Conservation (phyloP, 345 rosid genomes). For the Moringa oleifera region DNA sequence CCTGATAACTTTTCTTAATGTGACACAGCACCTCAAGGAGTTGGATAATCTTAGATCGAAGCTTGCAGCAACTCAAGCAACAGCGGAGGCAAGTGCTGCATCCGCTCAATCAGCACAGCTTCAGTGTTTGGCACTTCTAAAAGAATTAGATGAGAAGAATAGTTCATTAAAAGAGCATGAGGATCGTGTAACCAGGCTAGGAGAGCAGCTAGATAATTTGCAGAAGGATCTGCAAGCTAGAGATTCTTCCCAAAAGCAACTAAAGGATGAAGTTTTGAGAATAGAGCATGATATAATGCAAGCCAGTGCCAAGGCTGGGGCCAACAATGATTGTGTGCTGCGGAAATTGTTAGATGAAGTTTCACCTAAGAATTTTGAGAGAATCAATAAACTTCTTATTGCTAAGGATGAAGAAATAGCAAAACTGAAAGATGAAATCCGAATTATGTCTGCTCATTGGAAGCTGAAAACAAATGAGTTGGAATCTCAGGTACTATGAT, state of each 20-base stretch:
- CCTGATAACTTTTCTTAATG: constrained; percentile 14
- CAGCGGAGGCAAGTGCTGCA: constrained; percentile 73
- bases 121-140: constrained; percentile 49
- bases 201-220: constrained; percentile 50
- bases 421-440: constrained; percentile 66
- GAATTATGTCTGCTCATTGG: constrained; percentile 81
- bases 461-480: constrained; percentile 71
- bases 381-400: constrained; percentile 46
- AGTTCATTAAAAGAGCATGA: constrained; percentile 60
- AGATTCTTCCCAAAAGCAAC: constrained; percentile 68
- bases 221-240: constrained; percentile 70
- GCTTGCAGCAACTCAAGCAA: constrained; percentile 54
- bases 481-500: constrained; percentile 65
- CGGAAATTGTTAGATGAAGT: constrained; percentile 51
- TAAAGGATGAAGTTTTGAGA: constrained; percentile 71
- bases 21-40: constrained; percentile 54
- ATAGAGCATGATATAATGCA: constrained; percentile 65
- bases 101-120: constrained; percentile 79
- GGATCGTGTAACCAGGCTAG: constrained; percentile 57
- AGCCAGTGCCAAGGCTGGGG: constrained; percentile 47
- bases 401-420: constrained; percentile 70
- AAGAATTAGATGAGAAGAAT: constrained; percentile 61
- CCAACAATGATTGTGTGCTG: constrained; percentile 49
- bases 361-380: constrained; percentile 64
- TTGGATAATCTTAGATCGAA: constrained; percentile 59